Evolutionary conservation across 768 basidiomycete genomes (phyloP).

Genomic region (Pleurotus giganteus): DNA sequence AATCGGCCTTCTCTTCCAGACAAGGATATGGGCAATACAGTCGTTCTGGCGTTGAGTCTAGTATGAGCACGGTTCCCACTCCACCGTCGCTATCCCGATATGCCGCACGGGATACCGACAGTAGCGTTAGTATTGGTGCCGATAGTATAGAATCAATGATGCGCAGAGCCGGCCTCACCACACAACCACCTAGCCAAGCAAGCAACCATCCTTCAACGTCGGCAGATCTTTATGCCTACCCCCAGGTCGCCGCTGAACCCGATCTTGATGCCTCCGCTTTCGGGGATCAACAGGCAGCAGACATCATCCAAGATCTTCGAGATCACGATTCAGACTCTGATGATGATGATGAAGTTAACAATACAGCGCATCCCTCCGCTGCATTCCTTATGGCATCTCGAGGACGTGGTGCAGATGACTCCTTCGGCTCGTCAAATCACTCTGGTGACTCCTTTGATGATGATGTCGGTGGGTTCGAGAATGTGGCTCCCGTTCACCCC

Average conservation of each 20-base stretch:
- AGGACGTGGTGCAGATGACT: constrained; percentile 40
- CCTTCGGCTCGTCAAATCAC: constrained; percentile 52
- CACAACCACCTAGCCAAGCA: background rate
- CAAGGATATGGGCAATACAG: constrained; percentile 23
- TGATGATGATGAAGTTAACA: constrained; percentile 55
- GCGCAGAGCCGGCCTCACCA: constrained; percentile 45
- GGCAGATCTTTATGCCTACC: background rate
- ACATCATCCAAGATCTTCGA: constrained; percentile 17
- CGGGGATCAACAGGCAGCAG: constrained; percentile 12
- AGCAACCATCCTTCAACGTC: background rate
- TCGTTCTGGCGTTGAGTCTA: constrained; percentile 47
- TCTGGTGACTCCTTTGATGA: constrained; percentile 59
- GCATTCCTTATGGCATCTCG: constrained; percentile 67
- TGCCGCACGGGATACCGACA: constrained; percentile 40
- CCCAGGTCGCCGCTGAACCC: constrained; percentile 9
- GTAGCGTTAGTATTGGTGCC: constrained; percentile 42
- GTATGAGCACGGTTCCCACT: constrained; percentile 65
- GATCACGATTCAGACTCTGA: constrained; percentile 58
- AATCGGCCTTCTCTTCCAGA: constrained; percentile 22
- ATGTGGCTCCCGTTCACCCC: constrained; percentile 52
- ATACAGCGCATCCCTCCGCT: constrained; percentile 63
- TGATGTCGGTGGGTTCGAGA: constrained; percentile 32
- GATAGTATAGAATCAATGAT: constrained; percentile 75
- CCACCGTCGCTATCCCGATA: constrained; percentile 76
- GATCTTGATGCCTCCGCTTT: constrained; percentile 11